phyloP scores from a whole-genome alignment of 2,329 filamentous ascomycete species.

The Macroventuria anomochaeta region DNA sequence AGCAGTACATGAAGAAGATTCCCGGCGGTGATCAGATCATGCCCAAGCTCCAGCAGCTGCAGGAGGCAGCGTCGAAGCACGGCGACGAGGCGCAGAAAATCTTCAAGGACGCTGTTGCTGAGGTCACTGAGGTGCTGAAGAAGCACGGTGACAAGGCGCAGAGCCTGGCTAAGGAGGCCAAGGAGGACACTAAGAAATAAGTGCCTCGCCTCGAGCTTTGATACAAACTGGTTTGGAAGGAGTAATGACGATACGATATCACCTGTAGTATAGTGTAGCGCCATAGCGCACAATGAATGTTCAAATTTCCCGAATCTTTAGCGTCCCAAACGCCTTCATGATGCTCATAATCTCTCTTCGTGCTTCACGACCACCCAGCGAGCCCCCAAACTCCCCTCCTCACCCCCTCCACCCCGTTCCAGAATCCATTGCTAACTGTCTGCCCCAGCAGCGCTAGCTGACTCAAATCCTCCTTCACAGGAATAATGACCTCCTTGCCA shows the following conservation, averaged over 20 bases:
- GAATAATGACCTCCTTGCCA: conserved; percentile 10
- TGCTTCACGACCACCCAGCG: conserved; percentile 4
- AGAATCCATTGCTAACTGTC: neutral
- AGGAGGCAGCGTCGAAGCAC: conserved; percentile 70
- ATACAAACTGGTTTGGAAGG: neutral
- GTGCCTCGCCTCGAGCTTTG: neutral
- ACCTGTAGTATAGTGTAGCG: conserved; percentile 13
- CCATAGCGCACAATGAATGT: neutral
- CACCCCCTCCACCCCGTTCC: conserved; percentile 13
- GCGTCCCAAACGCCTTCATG: neutral
- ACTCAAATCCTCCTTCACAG: conserved; percentile 11
- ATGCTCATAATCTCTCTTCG: too few relatives aligned
- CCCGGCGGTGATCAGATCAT: conserved; percentile 70
- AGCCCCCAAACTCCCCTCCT: conserved; percentile 17
- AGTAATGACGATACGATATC: conserved; percentile 8
- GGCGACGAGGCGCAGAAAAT: conserved; percentile 73
- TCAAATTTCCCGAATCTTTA: neutral
- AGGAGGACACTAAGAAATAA: conserved; percentile 47
- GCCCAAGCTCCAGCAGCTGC: conserved; percentile 69
- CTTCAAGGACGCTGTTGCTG: conserved; percentile 63
- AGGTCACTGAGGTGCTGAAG: conserved; percentile 45
- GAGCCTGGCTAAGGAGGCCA: conserved; percentile 43
- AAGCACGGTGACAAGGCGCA: conserved; percentile 44
- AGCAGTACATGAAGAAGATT: conserved; percentile 70
- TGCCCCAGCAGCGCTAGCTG: conserved; percentile 8